Conservation (phyloP, 148 eudicot genomes). For the Spergularia bocconei region DNA sequence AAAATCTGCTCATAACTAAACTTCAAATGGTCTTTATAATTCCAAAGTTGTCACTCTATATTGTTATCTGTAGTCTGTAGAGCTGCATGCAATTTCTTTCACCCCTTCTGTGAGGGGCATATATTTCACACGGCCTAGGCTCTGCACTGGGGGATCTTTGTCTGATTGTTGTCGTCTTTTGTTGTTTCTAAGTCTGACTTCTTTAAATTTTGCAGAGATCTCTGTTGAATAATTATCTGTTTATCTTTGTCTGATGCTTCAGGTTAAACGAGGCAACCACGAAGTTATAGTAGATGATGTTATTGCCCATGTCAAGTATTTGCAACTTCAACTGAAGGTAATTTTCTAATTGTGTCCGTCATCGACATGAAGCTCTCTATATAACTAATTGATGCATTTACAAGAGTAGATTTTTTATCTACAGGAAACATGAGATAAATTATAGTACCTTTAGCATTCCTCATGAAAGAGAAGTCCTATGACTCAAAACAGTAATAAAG, state of each 20-base stretch:
- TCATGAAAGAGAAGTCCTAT: no score
- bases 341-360: neutral
- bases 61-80: neutral
- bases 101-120: neutral
- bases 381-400: no score
- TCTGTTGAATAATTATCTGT: neutral
- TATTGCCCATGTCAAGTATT: conserved; percentile 18
- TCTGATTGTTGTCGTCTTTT: neutral
- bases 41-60: neutral
- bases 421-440: neutral
- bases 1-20: no score
- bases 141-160: neutral
- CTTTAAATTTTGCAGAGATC: neutral
- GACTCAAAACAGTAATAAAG: no score
- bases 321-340: conserved; percentile 30
- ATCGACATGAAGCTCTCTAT: no score
- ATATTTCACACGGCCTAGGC: neutral
- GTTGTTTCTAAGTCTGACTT: neutral
- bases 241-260: conserved; percentile 7
- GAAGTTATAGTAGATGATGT: conserved; percentile 17
- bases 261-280: conserved; percentile 12
- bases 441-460: neutral
- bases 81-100: neutral
- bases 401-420: no score
- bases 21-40: neutral